Evolutionary conservation across 2,329 filamentous ascomycete genomes (phyloP).

Genomic region (Dactylellina leptospora): DNA sequence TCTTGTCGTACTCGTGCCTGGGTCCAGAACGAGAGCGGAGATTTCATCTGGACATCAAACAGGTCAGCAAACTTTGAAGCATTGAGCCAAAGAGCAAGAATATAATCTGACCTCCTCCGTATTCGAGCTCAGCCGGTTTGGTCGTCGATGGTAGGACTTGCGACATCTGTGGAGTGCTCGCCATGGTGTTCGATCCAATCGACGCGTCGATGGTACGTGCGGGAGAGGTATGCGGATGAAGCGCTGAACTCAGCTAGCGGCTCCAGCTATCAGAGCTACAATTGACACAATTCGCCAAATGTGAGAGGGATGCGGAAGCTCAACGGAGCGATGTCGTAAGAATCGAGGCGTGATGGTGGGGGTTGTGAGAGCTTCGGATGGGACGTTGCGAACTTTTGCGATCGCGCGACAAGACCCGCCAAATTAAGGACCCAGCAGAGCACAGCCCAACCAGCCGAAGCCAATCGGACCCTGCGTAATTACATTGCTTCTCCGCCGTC

Average conservation of each 20-base stretch:
- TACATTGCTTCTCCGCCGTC: slow-evolving; percentile 5
- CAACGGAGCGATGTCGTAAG: slow-evolving; percentile 3
- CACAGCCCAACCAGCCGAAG: slow-evolving; percentile 33
- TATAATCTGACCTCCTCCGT: slow-evolving; percentile 46
- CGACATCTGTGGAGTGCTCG: slow-evolving; percentile 48
- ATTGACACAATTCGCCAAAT: slow-evolving; percentile 12
- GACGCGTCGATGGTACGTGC: slow-evolving; percentile 39
- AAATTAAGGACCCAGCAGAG: slow-evolving; percentile 27
- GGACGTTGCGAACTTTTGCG: slow-evolving; percentile 32
- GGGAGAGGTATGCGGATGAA: not conserved
- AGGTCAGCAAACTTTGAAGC: not conserved
- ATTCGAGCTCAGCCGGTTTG: slow-evolving; percentile 51
- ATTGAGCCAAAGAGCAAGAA: not conserved
- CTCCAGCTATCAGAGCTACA: no score
- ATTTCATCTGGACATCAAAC: slow-evolving; percentile 77
- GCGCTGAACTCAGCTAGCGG: not conserved
- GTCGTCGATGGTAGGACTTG: slow-evolving; percentile 47
- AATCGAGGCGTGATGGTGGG: slow-evolving; percentile 5
- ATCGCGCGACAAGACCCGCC: slow-evolving; percentile 35
- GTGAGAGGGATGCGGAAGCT: not conserved
- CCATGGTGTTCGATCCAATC: slow-evolving; percentile 24
- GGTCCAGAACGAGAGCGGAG: slow-evolving; percentile 93
- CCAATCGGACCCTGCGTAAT: slow-evolving; percentile 47
- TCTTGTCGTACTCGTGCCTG: slow-evolving; percentile 88
- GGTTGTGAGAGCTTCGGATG: slow-evolving; percentile 9